Percentiles rank a stretch among this genome's conserved stretches.
phyloP scores from a whole-genome alignment of 192 early-diverging fungal genomes.

The Diversispora eburnea region DNA sequence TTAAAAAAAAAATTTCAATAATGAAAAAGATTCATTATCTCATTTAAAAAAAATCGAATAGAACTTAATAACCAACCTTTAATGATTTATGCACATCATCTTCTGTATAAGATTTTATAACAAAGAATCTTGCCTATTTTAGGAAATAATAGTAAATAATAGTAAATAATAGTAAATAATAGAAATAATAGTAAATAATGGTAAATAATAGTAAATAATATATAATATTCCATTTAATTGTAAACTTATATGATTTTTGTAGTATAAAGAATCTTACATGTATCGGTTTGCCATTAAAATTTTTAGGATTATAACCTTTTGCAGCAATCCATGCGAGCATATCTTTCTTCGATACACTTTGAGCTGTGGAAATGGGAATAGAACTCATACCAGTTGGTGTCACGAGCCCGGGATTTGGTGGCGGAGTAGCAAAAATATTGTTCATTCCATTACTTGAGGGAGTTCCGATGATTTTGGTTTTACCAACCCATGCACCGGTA shows the following conservation, averaged over 20 bases:
- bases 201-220: no score
- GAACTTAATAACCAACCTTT: constrained; percentile 9
- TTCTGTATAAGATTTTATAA: constrained; percentile 56
- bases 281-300: constrained; percentile 23
- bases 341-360: constrained; percentile 14
- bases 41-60: background rate
- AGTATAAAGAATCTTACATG: constrained; percentile 5
- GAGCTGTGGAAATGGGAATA: background rate
- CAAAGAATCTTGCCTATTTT: constrained; percentile 50
- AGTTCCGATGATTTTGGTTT: constrained; percentile 21
- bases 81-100: constrained; percentile 44
- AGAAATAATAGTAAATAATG: background rate
- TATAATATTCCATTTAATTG: no score
- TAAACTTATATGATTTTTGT: no score
- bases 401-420: background rate
- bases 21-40: background rate
- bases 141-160: background rate
- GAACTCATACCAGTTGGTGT: background rate
- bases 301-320: constrained; percentile 26
- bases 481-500: constrained; percentile 14
- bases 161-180: background rate
- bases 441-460: constrained; percentile 24
- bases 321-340: constrained; percentile 13
- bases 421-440: constrained; percentile 2
- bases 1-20: background rate